phyloP scores from a whole-genome alignment of 2,329 filamentous ascomycete species.

The Cladophialophora exuberans region DNA sequence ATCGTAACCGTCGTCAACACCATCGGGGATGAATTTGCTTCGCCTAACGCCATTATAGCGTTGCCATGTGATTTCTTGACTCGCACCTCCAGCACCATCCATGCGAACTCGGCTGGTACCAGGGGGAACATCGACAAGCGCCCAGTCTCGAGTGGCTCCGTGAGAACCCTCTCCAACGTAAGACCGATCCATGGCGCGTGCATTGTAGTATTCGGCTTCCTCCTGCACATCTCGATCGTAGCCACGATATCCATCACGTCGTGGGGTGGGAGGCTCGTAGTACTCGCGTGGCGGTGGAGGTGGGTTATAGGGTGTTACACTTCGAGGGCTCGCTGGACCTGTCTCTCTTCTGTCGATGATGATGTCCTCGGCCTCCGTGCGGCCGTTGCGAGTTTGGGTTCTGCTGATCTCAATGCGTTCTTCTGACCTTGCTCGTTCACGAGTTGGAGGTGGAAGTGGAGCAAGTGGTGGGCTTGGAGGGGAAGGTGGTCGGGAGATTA shows the following conservation, averaged over 20 bases:
- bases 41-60: slow-evolving; percentile 77
- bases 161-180: slow-evolving; percentile 74
- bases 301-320: slow-evolving; percentile 41
- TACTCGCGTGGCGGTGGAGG: slow-evolving; percentile 27
- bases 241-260: slow-evolving; percentile 44
- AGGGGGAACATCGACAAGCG: slow-evolving; percentile 80
- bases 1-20: slow-evolving; percentile 57
- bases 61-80: slow-evolving; percentile 77
- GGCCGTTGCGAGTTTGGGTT: slow-evolving; percentile 48
- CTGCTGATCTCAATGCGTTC: slow-evolving; percentile 61
- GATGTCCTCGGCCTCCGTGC: slow-evolving; percentile 67
- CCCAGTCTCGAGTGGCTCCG: slow-evolving; percentile 76
- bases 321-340: slow-evolving; percentile 45
- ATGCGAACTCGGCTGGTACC: slow-evolving; percentile 81
- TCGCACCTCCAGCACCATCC: slow-evolving; percentile 76
- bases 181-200: slow-evolving; percentile 69
- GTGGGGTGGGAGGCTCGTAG: slow-evolving; percentile 36
- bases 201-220: slow-evolving; percentile 66
- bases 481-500: slow-evolving; percentile 40
- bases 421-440: slow-evolving; percentile 43
- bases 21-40: slow-evolving; percentile 72
- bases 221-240: slow-evolving; percentile 53
- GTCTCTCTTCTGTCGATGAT: slow-evolving; percentile 52
- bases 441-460: slow-evolving; percentile 36
- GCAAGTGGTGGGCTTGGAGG: slow-evolving; percentile 43